Evolutionary conservation across 352 stramenopile species (phyloP), one percentile per base, ranked within the genome.

Genomic region (Pythium apleroticum): DNA sequence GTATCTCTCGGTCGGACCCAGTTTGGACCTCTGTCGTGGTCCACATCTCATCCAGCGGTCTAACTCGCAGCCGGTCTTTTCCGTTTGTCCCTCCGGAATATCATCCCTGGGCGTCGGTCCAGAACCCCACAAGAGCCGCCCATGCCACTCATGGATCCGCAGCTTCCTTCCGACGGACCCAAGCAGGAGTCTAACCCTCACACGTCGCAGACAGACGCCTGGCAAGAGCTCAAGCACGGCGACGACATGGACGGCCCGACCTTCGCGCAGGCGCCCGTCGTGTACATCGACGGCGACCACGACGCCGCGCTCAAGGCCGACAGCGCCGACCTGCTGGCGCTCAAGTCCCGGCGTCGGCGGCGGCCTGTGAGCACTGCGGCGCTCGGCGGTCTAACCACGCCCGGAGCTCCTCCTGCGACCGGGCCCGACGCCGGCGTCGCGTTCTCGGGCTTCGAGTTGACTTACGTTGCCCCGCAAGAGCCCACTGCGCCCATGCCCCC

Each of bases 381-480:
- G 20, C n/a, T 25, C 41, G 20, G 5, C 41, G n/a, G 5, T 19
- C 11, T 24, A 28, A 46, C 48, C 55, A 20, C 35, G 49, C 53
- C 46, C 39, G 53, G 27, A 52, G 46, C 56, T 22, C 24, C 35
- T 50, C 49, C 55, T 31, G 45, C 7, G 31, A 24, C 4, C 20
- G 7, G 9, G 0, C 24, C 7, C 28, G 41, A 66, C 59, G 41
- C 59, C 60, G 50, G 43, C 58, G 53, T 75, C 60, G 60, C 67
- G 33, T 75, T 84, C 43, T 76, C 73, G 7, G 77, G 86, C 59
- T 74, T 91, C 52, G 85, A 91, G 55, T 67, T 91, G 50, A 81
- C 82, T 66, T 88, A 86, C 60, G 71, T 69, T 4, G 55, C 55
- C 33, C 57, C 63, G 31, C 53, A 64, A 35, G 53, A 53, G 59